Evolutionary conservation across 2,329 filamentous ascomycete genomes (phyloP), one percentile per base, ranked within the genome.

Genomic region (Fusarium sp.): DNA sequence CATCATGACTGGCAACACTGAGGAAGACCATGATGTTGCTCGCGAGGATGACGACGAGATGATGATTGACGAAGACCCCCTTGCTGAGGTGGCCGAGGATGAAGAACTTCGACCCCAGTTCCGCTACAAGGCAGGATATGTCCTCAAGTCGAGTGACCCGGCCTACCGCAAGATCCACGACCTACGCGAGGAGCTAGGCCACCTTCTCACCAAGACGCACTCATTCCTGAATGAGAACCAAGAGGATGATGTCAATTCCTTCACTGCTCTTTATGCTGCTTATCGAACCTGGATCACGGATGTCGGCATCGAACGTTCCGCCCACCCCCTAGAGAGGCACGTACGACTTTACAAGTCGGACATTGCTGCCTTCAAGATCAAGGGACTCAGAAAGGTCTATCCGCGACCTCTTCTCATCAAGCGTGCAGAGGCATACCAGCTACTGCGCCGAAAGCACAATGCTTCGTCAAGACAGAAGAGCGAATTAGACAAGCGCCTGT

Each of bases 211-310:
- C 72, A 89, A 90, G 63, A 94, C 97, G 1, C 97, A 99, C 82
- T 84, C 87, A 2, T 99, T 98, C 84, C 85, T 99, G 67, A 92
- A 90, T 20, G 85, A 91, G 70, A 92, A 96, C 69, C 95, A 98
- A 80, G 94, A 98, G 80, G 96, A 99, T 79, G 96, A 99, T 80
- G 96, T 99, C 1, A 91, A 93, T 17, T 98, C 95, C 83, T 99
- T 99, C 83, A 98, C 95, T 27, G 91, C 95, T 1, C 84, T 99
- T 3, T 99, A 98, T 82, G 93, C 93, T 24, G 94, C 96, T 2
- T 99, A 98, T 81, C 89, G 94, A 49, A 96, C 94, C 10, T 99
- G 95, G 95, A 98, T 99, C 78, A 95, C 97, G 2, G 96, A 99
- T 78, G 95, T 99, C 44, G 96, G 97, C 20, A 97, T 98, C 69